These are phyloP conservation scores for Seiridium cupressi DNA, from an alignment of 2,329 filamentous ascomycete species.

Conservation along the genomic window DNA sequence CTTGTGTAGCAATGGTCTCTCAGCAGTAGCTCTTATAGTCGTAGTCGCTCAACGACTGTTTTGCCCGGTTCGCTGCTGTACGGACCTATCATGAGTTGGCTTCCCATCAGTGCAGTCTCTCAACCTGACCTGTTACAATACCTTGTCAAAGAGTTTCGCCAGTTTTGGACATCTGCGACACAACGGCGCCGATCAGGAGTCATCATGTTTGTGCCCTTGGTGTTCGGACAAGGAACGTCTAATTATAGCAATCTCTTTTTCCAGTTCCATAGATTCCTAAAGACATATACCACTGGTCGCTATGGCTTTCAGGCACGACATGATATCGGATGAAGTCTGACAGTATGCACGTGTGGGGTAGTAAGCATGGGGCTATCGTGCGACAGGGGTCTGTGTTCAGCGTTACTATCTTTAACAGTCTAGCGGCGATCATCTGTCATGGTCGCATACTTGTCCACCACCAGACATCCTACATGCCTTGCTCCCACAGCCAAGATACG, in stretches of 20 bases:
- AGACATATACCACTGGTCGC: too few relatives aligned
- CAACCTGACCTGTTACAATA: background rate
- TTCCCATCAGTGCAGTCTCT: too few relatives aligned
- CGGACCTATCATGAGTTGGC: too few relatives aligned
- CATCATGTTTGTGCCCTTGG: background rate
- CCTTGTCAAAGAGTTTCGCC: background rate
- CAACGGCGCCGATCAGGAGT: background rate
- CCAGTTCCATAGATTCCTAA: background rate
- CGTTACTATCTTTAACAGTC: background rate
- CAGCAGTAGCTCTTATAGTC: too few relatives aligned
- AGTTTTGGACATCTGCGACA: background rate
- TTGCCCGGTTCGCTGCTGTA: too few relatives aligned
- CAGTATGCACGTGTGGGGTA: background rate
- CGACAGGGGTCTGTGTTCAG: background rate
- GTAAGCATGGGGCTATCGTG: background rate
- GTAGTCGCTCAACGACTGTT: too few relatives aligned
- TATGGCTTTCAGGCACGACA: too few relatives aligned
- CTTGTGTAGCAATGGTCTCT: too few relatives aligned
- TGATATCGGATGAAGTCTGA: background rate
- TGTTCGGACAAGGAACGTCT: background rate
- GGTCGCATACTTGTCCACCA: background rate
- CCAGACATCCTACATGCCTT: background rate
- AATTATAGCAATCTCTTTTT: background rate
- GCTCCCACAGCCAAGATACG: background rate
- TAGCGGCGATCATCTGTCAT: background rate